These are phyloP conservation scores for Pythium volutum DNA, from an alignment of 352 stramenopile species.

Conservation along the genomic window DNA sequence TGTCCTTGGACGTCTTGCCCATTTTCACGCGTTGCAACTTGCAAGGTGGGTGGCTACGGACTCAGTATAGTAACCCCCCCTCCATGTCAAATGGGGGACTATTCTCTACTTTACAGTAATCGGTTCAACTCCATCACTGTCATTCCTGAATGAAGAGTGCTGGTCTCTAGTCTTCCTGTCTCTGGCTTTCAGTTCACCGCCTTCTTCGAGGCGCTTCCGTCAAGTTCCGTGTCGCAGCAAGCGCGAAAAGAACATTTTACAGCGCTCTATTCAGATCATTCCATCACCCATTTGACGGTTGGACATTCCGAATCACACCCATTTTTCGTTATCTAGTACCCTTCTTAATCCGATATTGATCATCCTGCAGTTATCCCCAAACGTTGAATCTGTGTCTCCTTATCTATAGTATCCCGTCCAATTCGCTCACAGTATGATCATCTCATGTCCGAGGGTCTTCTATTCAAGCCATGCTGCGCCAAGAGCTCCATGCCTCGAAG, in stretches of 20 bases:
- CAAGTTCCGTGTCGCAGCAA: conserved; percentile 7
- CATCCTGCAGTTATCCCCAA: too few relatives aligned
- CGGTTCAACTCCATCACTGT: background rate
- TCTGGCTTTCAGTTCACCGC: background rate
- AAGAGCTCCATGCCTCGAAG: background rate
- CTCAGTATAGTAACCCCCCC: background rate
- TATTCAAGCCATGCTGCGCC: background rate
- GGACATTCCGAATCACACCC: conserved; percentile 7
- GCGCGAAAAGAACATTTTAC: background rate
- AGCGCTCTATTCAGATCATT: conserved; percentile 13
- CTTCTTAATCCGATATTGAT: background rate
- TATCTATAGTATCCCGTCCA: too few relatives aligned
- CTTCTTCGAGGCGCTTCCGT: background rate
- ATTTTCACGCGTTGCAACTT: conserved; percentile 34
- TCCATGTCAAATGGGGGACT: conserved; percentile 6
- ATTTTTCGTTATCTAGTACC: background rate
- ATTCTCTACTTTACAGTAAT: conserved; percentile 6
- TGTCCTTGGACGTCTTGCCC: conserved; percentile 90
- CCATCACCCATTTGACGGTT: background rate
- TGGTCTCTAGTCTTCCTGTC: conserved; percentile 6
- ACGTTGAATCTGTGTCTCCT: too few relatives aligned
- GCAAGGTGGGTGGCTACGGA: conserved; percentile 6
- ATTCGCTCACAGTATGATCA: too few relatives aligned
- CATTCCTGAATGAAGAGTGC: conserved; percentile 5
- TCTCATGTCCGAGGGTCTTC: background rate